Evolutionary conservation across 352 stramenopile species (phyloP).

Genomic region (Ophiocytium majus): DNA sequence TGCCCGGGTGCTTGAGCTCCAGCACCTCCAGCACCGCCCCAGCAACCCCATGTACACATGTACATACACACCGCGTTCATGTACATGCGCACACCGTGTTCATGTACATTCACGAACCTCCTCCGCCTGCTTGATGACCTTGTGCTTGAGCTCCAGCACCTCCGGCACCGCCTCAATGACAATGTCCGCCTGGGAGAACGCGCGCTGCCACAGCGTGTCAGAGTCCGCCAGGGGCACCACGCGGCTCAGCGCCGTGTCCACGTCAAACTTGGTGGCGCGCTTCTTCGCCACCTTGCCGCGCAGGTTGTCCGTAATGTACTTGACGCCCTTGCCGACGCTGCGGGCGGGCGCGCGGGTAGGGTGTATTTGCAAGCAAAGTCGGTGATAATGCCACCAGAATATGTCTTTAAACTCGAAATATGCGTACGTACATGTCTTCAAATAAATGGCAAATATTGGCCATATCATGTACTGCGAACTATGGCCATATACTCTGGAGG

Average conservation of each 20-base stretch:
- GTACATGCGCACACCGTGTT: no score
- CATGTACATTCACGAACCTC: no score
- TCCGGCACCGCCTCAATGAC: slow-evolving; percentile 98
- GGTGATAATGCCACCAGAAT: no score
- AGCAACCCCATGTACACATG: no score
- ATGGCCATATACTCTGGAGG: no score
- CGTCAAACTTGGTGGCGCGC: slow-evolving; percentile 75
- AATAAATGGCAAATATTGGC: no score
- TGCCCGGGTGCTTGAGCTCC: slow-evolving; percentile 83
- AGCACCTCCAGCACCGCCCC: slow-evolving; percentile 98
- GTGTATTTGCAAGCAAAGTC: no score
- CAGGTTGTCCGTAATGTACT: slow-evolving; percentile 89
- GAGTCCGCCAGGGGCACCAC: slow-evolving; percentile 87
- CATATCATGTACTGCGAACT: no score
- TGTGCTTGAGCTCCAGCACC: slow-evolving; percentile 92
- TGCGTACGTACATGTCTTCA: no score
- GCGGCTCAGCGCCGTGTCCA: slow-evolving; percentile 74
- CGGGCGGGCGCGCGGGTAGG: neutral
- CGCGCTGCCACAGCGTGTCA: slow-evolving; percentile 74
- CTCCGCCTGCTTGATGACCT: slow-evolving; percentile 52
- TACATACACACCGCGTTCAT: no score
- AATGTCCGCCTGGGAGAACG: slow-evolving; percentile 88
- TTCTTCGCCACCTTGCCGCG: slow-evolving; percentile 90
- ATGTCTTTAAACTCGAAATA: no score
- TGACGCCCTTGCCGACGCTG: slow-evolving; percentile 59